Conservation (phyloP, 1,284 basidiomycete species). For the Tilletiopsis washingtonensis region DNA sequence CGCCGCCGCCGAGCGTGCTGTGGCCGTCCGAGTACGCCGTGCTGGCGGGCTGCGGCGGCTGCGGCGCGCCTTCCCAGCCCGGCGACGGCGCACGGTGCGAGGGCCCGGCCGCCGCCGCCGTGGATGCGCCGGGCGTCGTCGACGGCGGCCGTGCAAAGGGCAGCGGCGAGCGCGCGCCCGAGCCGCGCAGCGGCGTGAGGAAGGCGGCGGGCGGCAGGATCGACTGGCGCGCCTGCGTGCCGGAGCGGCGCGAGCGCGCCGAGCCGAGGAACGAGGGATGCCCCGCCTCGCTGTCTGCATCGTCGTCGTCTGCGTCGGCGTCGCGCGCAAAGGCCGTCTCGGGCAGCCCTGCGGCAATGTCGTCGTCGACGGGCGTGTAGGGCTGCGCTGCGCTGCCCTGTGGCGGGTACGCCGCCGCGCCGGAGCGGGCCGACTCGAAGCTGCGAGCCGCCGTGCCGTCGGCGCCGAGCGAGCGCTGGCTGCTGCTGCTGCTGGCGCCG, state of each 20-base stretch:
- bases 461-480: background rate
- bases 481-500: background rate
- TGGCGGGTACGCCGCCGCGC: background rate
- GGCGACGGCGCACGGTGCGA: background rate
- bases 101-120: background rate
- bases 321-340: background rate
- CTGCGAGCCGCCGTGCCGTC: background rate
- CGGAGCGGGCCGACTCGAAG: background rate
- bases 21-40: background rate
- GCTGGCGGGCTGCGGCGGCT: background rate
- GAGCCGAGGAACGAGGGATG: background rate
- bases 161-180: conserved; percentile 7
- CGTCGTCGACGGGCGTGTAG: conserved; percentile 20
- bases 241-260: conserved; percentile 10
- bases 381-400: conserved; percentile 6
- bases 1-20: background rate
- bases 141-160: background rate
- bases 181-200: conserved; percentile 22
- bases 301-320: background rate
- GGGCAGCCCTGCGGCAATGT: conserved; percentile 13
- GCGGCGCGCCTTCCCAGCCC: background rate
- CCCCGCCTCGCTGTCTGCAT: background rate
- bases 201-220: conserved; percentile 32
- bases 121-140: conserved; percentile 1
- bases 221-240: conserved; percentile 14